Conservation (phyloP, 202 grass and related monocot genomes). For the Saccharum hybrid region DNA sequence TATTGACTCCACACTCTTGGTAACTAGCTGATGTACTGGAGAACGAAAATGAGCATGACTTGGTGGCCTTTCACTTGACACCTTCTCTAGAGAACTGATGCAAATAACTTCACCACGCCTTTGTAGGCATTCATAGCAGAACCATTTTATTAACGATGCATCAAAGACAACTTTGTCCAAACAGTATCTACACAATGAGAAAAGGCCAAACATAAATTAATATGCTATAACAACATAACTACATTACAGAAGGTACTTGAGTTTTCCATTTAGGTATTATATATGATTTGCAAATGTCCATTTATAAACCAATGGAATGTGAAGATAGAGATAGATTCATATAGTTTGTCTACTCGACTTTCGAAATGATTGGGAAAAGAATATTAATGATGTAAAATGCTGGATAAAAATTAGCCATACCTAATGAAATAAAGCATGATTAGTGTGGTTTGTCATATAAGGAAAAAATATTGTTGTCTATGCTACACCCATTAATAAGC, state of each 20-base stretch:
- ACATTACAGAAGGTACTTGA: neutral
- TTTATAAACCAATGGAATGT: constrained; percentile 4
- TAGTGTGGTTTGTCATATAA: neutral
- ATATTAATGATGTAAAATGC: neutral
- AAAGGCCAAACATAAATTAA: constrained; percentile 31
- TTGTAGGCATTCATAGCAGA: constrained; percentile 47
- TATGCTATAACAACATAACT: neutral
- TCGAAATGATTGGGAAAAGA: neutral
- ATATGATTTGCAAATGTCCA: neutral
- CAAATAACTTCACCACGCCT: constrained; percentile 15
- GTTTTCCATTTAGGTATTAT: neutral
- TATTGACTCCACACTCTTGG: constrained; percentile 14
- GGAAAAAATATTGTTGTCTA: neutral
- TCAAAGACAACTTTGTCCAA: constrained; percentile 45
- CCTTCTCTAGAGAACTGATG: constrained; percentile 32
- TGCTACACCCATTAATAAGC: neutral
- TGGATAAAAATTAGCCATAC: neutral
- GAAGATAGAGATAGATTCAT: neutral
- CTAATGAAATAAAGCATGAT: too few species aligned
- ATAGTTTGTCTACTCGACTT: neutral
- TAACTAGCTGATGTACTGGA: constrained; percentile 32
- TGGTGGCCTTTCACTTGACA: constrained; percentile 12
- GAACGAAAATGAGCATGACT: constrained; percentile 5
- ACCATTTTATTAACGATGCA: constrained; percentile 34
- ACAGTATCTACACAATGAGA: constrained; percentile 55